Evolutionary conservation across 352 stramenopile genomes (phyloP).

Genomic region (Albugo candida): DNA sequence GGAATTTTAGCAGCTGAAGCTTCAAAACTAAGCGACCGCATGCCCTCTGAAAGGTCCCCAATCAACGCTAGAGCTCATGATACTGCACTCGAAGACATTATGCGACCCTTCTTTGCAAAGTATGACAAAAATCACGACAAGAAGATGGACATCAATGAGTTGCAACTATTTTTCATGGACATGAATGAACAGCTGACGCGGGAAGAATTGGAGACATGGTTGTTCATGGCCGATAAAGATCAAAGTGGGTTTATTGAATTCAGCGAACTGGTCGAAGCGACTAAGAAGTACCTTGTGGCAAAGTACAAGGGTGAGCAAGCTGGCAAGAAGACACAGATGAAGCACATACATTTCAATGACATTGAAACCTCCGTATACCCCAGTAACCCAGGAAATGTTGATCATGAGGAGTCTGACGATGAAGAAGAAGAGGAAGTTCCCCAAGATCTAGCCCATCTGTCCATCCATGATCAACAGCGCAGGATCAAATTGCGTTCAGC

Average conservation of each 20-base stretch:
- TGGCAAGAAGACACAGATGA: slow-evolving; percentile 14
- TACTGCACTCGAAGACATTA: slow-evolving; percentile 76
- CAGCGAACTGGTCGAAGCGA: slow-evolving; percentile 86
- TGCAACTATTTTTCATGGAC: slow-evolving; percentile 87
- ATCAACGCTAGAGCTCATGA: slow-evolving; percentile 34
- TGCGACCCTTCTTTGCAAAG: slow-evolving; percentile 82
- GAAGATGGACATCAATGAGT: slow-evolving; percentile 81
- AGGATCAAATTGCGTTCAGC: slow-evolving; percentile 90
- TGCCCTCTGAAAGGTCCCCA: slow-evolving; percentile 18
- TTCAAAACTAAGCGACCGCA: slow-evolving; percentile 33
- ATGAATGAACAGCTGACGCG: slow-evolving; percentile 78
- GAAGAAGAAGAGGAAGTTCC: slow-evolving; percentile 90
- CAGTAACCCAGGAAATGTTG: slow-evolving; percentile 12
- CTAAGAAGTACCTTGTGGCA: slow-evolving; percentile 66
- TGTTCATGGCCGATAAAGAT: slow-evolving; percentile 82
- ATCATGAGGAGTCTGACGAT: slow-evolving; percentile 55
- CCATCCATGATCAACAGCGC: slow-evolving; percentile 88
- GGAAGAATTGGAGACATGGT: slow-evolving; percentile 67
- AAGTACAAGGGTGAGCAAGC: slow-evolving; percentile 48
- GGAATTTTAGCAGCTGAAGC: slow-evolving; percentile 60
- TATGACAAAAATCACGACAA: slow-evolving; percentile 87
- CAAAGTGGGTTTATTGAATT: slow-evolving; percentile 84
- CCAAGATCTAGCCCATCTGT: slow-evolving; percentile 84
- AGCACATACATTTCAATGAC: slow-evolving; percentile 29
- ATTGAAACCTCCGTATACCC: slow-evolving; percentile 17